Evolutionary conservation across 2,329 filamentous ascomycete genomes (phyloP).

Genomic region (Dothistroma septosporum): DNA sequence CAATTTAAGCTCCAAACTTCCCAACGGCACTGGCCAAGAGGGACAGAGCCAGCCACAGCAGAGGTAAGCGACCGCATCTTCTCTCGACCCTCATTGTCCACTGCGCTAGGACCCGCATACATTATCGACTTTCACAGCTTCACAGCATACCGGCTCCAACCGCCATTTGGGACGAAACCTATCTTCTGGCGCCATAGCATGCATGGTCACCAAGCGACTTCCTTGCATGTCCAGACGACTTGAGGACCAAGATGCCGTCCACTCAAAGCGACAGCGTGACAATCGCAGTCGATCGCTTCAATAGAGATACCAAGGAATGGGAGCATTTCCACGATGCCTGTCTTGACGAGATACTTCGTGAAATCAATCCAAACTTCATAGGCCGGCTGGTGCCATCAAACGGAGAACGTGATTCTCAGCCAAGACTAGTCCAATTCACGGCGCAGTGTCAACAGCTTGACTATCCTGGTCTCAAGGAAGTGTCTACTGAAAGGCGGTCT

Average conservation of each 20-base stretch:
- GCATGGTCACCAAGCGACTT: no score
- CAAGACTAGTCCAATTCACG: background rate
- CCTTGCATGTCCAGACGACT: background rate
- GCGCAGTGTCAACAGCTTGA: background rate
- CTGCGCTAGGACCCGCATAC: background rate
- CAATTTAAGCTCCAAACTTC: background rate
- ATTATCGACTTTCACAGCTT: no score
- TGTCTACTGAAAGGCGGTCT: background rate
- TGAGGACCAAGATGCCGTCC: background rate
- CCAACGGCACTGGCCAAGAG: background rate
- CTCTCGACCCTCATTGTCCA: background rate
- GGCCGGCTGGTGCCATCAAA: background rate
- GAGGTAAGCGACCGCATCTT: background rate
- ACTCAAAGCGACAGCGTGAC: background rate
- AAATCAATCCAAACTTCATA: background rate
- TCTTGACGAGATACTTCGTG: background rate
- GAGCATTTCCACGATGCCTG: background rate
- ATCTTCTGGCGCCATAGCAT: no score
- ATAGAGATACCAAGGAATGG: background rate
- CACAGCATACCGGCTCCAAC: no score
- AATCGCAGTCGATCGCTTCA: background rate
- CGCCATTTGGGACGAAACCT: no score
- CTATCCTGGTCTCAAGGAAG: background rate
- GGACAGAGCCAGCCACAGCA: background rate
- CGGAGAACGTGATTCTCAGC: background rate